These are phyloP conservation scores for Thraustotheca clavata DNA, from an alignment of 352 stramenopile genomes.

Conservation along the genomic window DNA sequence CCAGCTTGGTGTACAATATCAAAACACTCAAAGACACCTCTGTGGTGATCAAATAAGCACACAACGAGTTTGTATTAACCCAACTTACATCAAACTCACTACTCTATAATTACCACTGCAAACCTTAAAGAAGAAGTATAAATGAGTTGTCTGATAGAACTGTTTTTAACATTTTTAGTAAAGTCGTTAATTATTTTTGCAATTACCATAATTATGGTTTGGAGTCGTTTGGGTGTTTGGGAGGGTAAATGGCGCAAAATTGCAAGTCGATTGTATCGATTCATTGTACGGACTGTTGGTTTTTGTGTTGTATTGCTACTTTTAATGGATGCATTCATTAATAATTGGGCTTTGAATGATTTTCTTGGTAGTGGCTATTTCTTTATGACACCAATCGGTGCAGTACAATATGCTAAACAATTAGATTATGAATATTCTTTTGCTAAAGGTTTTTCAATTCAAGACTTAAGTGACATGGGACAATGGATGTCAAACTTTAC, in stretches of 20 bases:
- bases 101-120: no score
- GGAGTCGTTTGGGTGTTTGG: no score
- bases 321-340: background rate
- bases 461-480: slow-evolving; percentile 13
- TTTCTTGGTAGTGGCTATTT: slow-evolving; percentile 7
- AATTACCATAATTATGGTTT: no score
- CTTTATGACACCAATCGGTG: slow-evolving; percentile 7
- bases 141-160: no score
- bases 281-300: background rate
- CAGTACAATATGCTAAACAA: background rate
- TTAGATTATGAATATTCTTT: background rate
- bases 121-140: no score
- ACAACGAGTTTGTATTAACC: no score
- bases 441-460: background rate
- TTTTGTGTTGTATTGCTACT: background rate
- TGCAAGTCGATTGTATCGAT: background rate
- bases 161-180: no score
- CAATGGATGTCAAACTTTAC: slow-evolving; percentile 19
- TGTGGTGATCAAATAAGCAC: background rate
- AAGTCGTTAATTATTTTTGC: no score
- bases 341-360: slow-evolving; percentile 13
- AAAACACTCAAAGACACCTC: slow-evolving; percentile 10
- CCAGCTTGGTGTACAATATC: slow-evolving; percentile 18
- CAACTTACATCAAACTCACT: no score
- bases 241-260: background rate